Evolutionary conservation across 306 rosid species (phyloP).

Genomic region (Fagus sylvatica): DNA sequence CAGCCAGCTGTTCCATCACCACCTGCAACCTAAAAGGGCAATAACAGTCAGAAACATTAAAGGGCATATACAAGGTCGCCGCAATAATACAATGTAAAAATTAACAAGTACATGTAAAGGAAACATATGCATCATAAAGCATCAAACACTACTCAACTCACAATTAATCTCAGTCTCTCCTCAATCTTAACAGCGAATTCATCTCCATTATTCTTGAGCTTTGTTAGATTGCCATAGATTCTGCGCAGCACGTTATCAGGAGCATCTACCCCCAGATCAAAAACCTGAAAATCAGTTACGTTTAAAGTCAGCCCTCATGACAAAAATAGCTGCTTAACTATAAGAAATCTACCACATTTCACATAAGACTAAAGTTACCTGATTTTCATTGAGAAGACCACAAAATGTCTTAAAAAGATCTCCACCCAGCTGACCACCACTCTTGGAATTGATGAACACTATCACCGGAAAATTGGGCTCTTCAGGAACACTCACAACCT

Average conservation of each 20-base stretch:
- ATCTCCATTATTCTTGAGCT: slow-evolving; percentile 57
- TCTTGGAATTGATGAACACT: slow-evolving; percentile 81
- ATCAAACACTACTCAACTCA: slow-evolving; percentile 42
- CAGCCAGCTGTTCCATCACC: slow-evolving; percentile 99
- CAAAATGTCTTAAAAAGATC: slow-evolving; percentile 62
- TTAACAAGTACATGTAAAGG: background rate
- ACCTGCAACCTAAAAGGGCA: slow-evolving; percentile 79
- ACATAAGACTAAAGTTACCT: slow-evolving; percentile 41
- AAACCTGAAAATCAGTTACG: slow-evolving; percentile 53
- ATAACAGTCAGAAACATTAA: slow-evolving; percentile 19
- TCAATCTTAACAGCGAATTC: slow-evolving; percentile 45
- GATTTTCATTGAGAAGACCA: slow-evolving; percentile 56
- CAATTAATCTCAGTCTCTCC: slow-evolving; percentile 70
- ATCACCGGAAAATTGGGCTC: slow-evolving; percentile 69
- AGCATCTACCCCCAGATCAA: slow-evolving; percentile 79
- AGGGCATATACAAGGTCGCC: slow-evolving; percentile 13
- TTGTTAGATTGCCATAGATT: slow-evolving; percentile 65
- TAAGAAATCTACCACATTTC: background rate
- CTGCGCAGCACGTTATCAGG: slow-evolving; percentile 70
- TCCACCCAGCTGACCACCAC: slow-evolving; percentile 99
- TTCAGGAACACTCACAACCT: slow-evolving; percentile 22
- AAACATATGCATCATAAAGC: background rate
- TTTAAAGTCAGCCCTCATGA: slow-evolving; percentile 24
- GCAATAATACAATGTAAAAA: background rate
- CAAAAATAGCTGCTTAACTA: background rate